These are phyloP conservation scores for Pleurotus eryngii DNA, from an alignment of 768 basidiomycete species.

Conservation along the genomic window DNA sequence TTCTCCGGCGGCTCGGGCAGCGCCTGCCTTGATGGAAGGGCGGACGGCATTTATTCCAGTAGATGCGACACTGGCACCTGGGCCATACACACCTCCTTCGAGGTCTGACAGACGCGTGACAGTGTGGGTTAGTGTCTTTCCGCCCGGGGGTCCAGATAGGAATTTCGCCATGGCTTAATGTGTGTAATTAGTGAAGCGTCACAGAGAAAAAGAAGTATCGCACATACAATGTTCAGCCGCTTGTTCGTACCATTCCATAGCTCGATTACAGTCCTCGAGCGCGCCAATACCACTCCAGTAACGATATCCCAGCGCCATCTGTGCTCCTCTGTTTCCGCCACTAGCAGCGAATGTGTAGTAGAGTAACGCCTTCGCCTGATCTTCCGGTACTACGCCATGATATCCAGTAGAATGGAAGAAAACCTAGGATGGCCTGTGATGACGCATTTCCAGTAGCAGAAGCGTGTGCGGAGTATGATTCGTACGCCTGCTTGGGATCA, in stretches of 20 bases:
- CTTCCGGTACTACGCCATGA: slow-evolving; percentile 52
- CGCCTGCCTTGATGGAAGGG: slow-evolving; percentile 80
- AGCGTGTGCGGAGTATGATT: slow-evolving; percentile 64
- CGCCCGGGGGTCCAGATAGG: slow-evolving; percentile 86
- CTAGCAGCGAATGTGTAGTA: slow-evolving; percentile 95
- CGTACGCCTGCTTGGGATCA: slow-evolving; percentile 60
- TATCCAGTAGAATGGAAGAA: slow-evolving; percentile 93
- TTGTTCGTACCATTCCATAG: slow-evolving; percentile 85
- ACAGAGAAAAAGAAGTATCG: not conserved
- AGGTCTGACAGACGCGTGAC: slow-evolving; percentile 85
- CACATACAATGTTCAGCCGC: slow-evolving; percentile 79
- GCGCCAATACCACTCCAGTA: slow-evolving; percentile 97
- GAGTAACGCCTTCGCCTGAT: slow-evolving; percentile 81
- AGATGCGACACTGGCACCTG: slow-evolving; percentile 90
- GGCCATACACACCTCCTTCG: slow-evolving; percentile 90
- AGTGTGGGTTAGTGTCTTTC: slow-evolving; percentile 78
- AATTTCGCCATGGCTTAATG: slow-evolving; percentile 73
- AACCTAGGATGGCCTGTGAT: slow-evolving; percentile 82
- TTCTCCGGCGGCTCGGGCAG: slow-evolving; percentile 83
- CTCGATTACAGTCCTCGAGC: slow-evolving; percentile 77
- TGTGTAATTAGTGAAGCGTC: not conserved
- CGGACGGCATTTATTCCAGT: slow-evolving; percentile 71
- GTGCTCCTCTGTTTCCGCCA: slow-evolving; percentile 80
- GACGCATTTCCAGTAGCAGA: slow-evolving; percentile 75
- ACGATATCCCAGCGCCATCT: slow-evolving; percentile 91